Evolutionary conservation across 106 monocot species (phyloP).

Genomic region (Chionographis japonica): DNA sequence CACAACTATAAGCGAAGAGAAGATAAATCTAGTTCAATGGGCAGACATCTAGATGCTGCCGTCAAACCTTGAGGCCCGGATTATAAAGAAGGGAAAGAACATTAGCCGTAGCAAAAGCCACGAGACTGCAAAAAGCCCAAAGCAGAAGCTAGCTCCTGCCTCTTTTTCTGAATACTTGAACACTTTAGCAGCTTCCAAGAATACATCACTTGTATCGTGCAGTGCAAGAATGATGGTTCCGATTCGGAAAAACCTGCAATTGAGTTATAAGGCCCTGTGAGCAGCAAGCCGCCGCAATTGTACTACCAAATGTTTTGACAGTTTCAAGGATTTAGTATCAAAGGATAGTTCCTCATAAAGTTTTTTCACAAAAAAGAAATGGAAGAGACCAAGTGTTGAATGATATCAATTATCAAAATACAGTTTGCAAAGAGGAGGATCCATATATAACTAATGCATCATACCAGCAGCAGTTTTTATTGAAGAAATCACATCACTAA

Average conservation of each 20-base stretch:
- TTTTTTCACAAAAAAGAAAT: too few species aligned
- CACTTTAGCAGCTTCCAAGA: conserved; percentile 86
- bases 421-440: too few species aligned
- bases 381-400: too few species aligned
- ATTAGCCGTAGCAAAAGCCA: conserved; percentile 75
- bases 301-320: too few species aligned
- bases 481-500: too few species aligned
- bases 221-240: conserved; percentile 75
- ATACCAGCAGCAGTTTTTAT: too few species aligned
- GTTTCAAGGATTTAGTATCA: too few species aligned
- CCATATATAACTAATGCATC: too few species aligned
- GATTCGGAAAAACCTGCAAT: conserved; percentile 71
- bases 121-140: conserved; percentile 77
- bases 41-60: not conserved
- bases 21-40: not conserved
- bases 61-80: conserved; percentile 65
- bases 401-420: too few species aligned
- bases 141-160: conserved; percentile 65
- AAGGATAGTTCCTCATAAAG: too few species aligned
- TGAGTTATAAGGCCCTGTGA: too few species aligned
- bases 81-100: conserved; percentile 91
- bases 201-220: conserved; percentile 92
- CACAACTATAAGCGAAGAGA: conserved; percentile 1
- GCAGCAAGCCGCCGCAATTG: too few species aligned
- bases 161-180: conserved; percentile 92